Evolutionary conservation across 805 yeast species (phyloP).

Genomic region (Wilhelminamyces savonicus): DNA sequence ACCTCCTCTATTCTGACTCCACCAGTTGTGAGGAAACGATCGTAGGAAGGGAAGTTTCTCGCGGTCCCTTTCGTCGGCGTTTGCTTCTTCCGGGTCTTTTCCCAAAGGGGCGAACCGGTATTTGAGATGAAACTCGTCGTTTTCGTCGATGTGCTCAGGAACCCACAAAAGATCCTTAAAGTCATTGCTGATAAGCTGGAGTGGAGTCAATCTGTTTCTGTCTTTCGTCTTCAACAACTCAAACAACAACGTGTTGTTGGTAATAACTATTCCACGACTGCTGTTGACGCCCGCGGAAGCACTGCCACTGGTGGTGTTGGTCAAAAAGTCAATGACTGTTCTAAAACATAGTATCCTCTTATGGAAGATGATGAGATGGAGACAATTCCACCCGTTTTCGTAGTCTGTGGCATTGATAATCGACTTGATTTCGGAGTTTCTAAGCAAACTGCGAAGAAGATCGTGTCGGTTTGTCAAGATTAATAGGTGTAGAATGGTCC

Average conservation of each 20-base stretch:
- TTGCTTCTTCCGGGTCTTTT: background rate
- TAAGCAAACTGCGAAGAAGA: slow-evolving; percentile 39
- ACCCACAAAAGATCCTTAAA: slow-evolving; percentile 36
- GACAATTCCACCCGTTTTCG: slow-evolving; percentile 78
- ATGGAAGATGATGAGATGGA: slow-evolving; percentile 62
- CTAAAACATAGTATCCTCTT: slow-evolving; percentile 53
- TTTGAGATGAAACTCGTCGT: slow-evolving; percentile 20
- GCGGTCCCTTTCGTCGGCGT: background rate
- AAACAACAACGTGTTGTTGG: slow-evolving; percentile 14
- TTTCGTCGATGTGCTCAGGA: slow-evolving; percentile 36
- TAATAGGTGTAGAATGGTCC: slow-evolving; percentile 55
- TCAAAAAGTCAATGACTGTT: slow-evolving; percentile 22
- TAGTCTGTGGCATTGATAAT: slow-evolving; percentile 42
- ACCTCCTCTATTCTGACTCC: slow-evolving; percentile 46
- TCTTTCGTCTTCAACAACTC: slow-evolving; percentile 55
- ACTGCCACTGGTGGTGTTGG: slow-evolving; percentile 5
- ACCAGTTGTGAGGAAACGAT: slow-evolving; percentile 28
- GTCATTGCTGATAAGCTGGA: slow-evolving; percentile 55
- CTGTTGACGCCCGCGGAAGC: slow-evolving; percentile 9
- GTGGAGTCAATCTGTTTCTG: slow-evolving; percentile 64
- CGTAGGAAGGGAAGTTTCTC: too few relatives aligned
- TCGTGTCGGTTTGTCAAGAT: slow-evolving; percentile 45
- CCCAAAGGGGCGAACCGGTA: slow-evolving; percentile 10
- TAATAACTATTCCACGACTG: background rate
- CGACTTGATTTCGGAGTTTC: slow-evolving; percentile 41